Evolutionary conservation across 2,329 filamentous ascomycete genomes (phyloP).

Genomic region (Daldinia sp.): DNA sequence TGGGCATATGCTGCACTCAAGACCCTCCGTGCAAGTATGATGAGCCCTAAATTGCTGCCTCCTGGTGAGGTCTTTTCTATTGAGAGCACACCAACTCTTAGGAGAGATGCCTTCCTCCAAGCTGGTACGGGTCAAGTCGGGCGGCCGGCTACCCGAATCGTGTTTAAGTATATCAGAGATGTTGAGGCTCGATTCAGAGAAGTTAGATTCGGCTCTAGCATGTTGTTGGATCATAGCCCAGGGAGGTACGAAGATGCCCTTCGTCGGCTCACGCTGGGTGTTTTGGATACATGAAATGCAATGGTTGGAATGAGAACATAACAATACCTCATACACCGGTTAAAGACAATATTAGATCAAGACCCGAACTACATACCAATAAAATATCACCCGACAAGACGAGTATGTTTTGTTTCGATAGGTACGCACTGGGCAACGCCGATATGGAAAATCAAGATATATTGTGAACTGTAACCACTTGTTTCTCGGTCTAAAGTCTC

Average conservation of each 20-base stretch:
- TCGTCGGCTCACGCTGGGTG: conserved; percentile 63
- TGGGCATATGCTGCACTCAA: conserved; percentile 76
- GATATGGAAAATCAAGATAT: background rate
- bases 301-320: background rate
- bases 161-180: conserved; percentile 75
- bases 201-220: conserved; percentile 74
- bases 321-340: background rate
- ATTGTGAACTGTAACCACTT: background rate
- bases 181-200: conserved; percentile 76
- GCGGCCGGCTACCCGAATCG: conserved; percentile 71
- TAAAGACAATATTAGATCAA: background rate
- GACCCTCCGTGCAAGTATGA: conserved; percentile 72
- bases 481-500: background rate
- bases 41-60: conserved; percentile 73
- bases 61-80: conserved; percentile 80
- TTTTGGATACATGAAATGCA: conserved; percentile 43
- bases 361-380: background rate
- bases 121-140: conserved; percentile 62
- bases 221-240: conserved; percentile 80
- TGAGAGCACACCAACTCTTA: conserved; percentile 72
- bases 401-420: background rate
- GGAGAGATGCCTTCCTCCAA: conserved; percentile 69
- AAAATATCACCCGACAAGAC: background rate
- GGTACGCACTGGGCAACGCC: background rate
- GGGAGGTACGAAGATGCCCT: conserved; percentile 76